Percentiles rank a stretch among this genome's conserved stretches.
Conservation (phyloP, 2,329 filamentous ascomycete genomes). For the Pseudogymnoascus sp. region DNA sequence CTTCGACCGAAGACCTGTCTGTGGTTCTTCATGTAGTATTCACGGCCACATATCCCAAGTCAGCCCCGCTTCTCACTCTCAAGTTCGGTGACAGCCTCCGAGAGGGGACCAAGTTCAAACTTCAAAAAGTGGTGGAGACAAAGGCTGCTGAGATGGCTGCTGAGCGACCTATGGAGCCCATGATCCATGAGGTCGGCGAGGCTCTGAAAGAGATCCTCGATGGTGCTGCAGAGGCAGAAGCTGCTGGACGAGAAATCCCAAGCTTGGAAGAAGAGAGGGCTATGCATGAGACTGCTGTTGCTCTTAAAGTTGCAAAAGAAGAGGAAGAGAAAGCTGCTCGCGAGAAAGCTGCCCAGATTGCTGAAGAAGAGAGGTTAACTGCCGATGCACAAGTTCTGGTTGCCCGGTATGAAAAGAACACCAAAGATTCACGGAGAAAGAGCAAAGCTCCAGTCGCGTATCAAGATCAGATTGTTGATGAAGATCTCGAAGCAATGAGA, state of each 20-base stretch:
- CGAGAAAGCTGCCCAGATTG: constrained; percentile 46
- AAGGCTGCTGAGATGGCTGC: constrained; percentile 45
- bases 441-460: constrained; percentile 35
- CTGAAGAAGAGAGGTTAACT: constrained; percentile 49
- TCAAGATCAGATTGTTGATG: constrained; percentile 33
- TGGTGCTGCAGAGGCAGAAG: constrained; percentile 71
- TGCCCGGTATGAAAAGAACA: constrained; percentile 55
- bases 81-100: constrained; percentile 57
- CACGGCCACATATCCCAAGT: constrained; percentile 85
- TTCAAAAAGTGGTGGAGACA: constrained; percentile 54
- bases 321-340: constrained; percentile 38
- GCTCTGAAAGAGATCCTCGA: constrained; percentile 64
- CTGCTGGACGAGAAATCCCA: constrained; percentile 65
- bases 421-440: constrained; percentile 55
- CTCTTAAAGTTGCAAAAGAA: constrained; percentile 44
- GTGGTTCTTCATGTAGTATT: constrained; percentile 69
- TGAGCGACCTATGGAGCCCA: constrained; percentile 39
- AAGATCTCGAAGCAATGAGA: constrained; percentile 28
- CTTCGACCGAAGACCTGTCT: constrained; percentile 61
- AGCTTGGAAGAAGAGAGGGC: constrained; percentile 85
- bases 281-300: constrained; percentile 65
- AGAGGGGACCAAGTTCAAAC: constrained; percentile 60
- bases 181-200: constrained; percentile 39
- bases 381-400: constrained; percentile 58
- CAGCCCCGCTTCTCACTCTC: constrained; percentile 62